Percentiles rank a stretch among this genome's conserved stretches.
phyloP scores from a whole-genome alignment of 441 rosid species.

The Oxalis stricta region DNA sequence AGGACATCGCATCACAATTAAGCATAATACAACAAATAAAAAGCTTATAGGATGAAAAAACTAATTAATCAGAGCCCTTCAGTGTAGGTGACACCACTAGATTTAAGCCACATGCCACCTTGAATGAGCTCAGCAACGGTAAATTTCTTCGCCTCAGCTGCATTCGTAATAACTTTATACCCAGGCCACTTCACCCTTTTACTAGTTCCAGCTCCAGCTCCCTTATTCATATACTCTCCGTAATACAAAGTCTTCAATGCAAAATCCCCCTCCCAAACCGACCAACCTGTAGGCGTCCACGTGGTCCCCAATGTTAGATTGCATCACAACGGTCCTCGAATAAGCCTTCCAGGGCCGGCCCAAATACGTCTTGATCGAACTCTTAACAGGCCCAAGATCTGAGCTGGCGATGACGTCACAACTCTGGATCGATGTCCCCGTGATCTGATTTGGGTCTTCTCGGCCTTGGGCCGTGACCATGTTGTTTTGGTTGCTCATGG shows the following conservation, averaged over 20 bases:
- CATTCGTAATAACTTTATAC: conserved; percentile 28
- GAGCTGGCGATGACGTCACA: conserved; percentile 38
- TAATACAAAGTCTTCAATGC: conserved; percentile 53
- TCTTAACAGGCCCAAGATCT: conserved; percentile 38
- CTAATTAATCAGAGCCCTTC: conserved; percentile 38
- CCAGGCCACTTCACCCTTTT: conserved; percentile 57
- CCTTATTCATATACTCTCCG: conserved; percentile 49
- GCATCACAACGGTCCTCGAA: conserved; percentile 52
- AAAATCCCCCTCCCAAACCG: conserved; percentile 36
- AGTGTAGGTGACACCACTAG: conserved; percentile 43
- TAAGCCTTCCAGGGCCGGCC: conserved; percentile 58
- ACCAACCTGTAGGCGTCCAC: conserved; percentile 60
- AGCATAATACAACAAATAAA: not conserved
- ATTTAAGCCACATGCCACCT: conserved; percentile 47
- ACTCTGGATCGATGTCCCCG: conserved; percentile 54
- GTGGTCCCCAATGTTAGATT: conserved; percentile 34
- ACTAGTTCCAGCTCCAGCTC: conserved; percentile 47
- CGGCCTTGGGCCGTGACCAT: conserved; percentile 69
- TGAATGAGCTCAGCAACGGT: conserved; percentile 54
- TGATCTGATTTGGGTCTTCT: conserved; percentile 38
- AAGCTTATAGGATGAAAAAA: not conserved
- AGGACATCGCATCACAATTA: not conserved
- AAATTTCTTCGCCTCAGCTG: conserved; percentile 39
- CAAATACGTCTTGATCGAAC: conserved; percentile 24
- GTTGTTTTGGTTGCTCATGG: conserved; percentile 29